Evolutionary conservation across 495 filamentous ascomycete genomes (phyloP).

Genomic region (Lasiosphaeria ovina): DNA sequence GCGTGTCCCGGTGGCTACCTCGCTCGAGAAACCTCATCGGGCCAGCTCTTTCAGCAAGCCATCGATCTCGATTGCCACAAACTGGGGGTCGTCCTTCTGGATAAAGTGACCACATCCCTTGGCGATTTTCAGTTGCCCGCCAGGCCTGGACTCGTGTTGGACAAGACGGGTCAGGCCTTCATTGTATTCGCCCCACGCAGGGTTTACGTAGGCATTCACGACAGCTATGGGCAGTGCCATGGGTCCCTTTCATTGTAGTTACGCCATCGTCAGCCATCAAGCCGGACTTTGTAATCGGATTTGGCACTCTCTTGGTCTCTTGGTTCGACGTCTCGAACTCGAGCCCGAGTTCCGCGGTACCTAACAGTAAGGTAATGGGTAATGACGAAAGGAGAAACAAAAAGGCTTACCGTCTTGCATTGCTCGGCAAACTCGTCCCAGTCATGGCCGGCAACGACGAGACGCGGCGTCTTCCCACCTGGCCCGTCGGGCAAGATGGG

Average conservation of each 20-base stretch:
- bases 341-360: neutral
- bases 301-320: neutral
- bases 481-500: slow-evolving; percentile 46
- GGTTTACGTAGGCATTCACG: slow-evolving; percentile 53
- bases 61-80: slow-evolving; percentile 52
- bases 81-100: slow-evolving; percentile 57
- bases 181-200: slow-evolving; percentile 57
- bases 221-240: slow-evolving; percentile 40
- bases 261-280: slow-evolving; percentile 8
- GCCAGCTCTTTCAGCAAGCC: slow-evolving; percentile 31
- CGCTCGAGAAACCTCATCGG: neutral
- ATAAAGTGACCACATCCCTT: slow-evolving; percentile 60
- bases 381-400: neutral
- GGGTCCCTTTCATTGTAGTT: slow-evolving; percentile 16
- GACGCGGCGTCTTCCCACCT: slow-evolving; percentile 36
- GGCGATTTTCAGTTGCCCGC: slow-evolving; percentile 50
- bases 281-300: no score
- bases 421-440: slow-evolving; percentile 56
- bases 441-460: slow-evolving; percentile 63
- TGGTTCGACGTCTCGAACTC: neutral
- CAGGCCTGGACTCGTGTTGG: slow-evolving; percentile 19
- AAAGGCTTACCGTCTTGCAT: slow-evolving; percentile 35
- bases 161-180: slow-evolving; percentile 52
- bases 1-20: no score
- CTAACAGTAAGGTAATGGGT: neutral